Conservation (phyloP, 495 filamentous ascomycete species). For the Aspergillus mulundensis region DNA sequence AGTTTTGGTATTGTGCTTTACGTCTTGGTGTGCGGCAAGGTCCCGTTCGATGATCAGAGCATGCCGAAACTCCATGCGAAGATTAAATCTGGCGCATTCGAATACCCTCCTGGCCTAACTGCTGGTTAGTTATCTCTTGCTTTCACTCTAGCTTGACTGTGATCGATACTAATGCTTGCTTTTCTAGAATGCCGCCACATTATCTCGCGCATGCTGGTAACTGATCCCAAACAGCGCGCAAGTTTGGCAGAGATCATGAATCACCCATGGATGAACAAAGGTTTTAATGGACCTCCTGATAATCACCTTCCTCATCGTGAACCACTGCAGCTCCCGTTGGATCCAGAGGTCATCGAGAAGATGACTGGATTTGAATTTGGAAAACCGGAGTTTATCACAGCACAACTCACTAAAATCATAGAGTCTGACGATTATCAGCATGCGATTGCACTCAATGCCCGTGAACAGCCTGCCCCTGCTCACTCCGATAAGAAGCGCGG, state of each 20-base stretch:
- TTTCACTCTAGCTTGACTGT: neutral
- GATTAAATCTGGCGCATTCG: slow-evolving; percentile 95
- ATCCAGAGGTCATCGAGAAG: slow-evolving; percentile 74
- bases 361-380: slow-evolving; percentile 99
- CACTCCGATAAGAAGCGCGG: slow-evolving; percentile 83
- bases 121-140: slow-evolving; percentile 55
- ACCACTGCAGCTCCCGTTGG: slow-evolving; percentile 78
- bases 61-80: slow-evolving; percentile 98
- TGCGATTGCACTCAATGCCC: slow-evolving; percentile 65
- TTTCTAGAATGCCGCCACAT: slow-evolving; percentile 82
- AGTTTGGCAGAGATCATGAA: slow-evolving; percentile 89
- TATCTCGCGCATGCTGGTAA: slow-evolving; percentile 94
- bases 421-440: slow-evolving; percentile 89
- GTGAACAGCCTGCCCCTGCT: slow-evolving; percentile 57
- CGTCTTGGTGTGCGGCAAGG: slow-evolving; percentile 95
- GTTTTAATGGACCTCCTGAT: slow-evolving; percentile 78
- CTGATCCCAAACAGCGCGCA: slow-evolving; percentile 83
- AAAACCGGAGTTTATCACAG: slow-evolving; percentile 70
- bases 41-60: slow-evolving; percentile 98
- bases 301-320: slow-evolving; percentile 84
- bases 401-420: slow-evolving; percentile 77
- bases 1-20: slow-evolving; percentile 99
- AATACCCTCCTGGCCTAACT: slow-evolving; percentile 91
- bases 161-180: neutral
- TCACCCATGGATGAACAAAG: slow-evolving; percentile 97